phyloP scores from a whole-genome alignment of 2,329 filamentous ascomycete genomes.

The Pestalotiopsis sp. region DNA sequence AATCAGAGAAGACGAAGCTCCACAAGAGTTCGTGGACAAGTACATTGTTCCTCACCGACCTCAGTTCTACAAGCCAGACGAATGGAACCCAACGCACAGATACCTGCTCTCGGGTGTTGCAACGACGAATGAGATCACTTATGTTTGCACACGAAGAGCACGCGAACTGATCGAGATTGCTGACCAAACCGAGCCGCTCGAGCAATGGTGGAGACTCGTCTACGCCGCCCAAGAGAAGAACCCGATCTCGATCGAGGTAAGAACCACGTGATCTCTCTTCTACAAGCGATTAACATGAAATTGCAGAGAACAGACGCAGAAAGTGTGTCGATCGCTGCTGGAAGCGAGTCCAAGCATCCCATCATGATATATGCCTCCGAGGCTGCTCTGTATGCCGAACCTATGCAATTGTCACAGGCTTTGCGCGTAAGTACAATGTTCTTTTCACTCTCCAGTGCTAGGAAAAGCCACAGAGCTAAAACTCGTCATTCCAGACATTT shows the following conservation, averaged over 20 bases:
- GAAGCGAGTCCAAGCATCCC: slow-evolving; percentile 49
- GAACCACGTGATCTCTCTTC: slow-evolving; percentile 10
- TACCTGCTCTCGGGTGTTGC: slow-evolving; percentile 56
- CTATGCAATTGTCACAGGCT: slow-evolving; percentile 39
- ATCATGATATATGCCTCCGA: slow-evolving; percentile 59
- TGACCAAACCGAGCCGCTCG: slow-evolving; percentile 32
- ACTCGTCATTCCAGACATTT: slow-evolving; percentile 44
- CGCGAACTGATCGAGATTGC: slow-evolving; percentile 45
- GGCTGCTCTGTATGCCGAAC: slow-evolving; percentile 40
- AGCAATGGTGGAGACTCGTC: slow-evolving; percentile 61
- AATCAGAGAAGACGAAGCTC: slow-evolving; percentile 32
- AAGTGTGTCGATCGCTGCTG: slow-evolving; percentile 47
- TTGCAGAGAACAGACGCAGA: slow-evolving; percentile 50
- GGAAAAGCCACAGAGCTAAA: background rate
- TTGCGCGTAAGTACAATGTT: slow-evolving; percentile 34
- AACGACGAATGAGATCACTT: slow-evolving; percentile 48
- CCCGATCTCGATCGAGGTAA: slow-evolving; percentile 53
- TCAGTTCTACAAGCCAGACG: slow-evolving; percentile 31
- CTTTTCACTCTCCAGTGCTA: background rate
- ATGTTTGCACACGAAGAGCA: slow-evolving; percentile 49
- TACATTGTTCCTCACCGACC: slow-evolving; percentile 28
- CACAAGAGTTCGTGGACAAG: slow-evolving; percentile 22
- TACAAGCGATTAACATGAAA: background rate
- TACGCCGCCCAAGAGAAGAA: slow-evolving; percentile 40
- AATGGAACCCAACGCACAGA: slow-evolving; percentile 41